These are phyloP conservation scores for Colletotrichum lini DNA, from an alignment of 2,329 filamentous ascomycete species.

Conservation along the genomic window DNA sequence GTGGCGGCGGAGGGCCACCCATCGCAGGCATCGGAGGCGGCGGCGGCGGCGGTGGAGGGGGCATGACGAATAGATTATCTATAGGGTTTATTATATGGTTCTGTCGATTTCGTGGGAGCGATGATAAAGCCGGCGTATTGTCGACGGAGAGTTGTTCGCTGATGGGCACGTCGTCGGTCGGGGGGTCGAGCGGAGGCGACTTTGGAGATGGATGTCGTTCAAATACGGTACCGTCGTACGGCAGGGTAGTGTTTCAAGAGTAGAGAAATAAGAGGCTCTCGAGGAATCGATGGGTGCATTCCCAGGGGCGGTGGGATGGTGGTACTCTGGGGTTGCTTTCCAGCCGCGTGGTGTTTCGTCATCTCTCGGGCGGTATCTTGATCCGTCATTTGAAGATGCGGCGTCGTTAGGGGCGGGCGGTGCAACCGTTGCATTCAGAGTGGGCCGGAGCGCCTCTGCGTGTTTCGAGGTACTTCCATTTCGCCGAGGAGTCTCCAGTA, in stretches of 20 bases:
- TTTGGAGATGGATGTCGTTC: conserved; percentile 27
- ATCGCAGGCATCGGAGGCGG: conserved; percentile 72
- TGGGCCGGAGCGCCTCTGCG: conserved; percentile 26
- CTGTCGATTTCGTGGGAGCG: background rate
- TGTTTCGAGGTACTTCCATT: conserved; percentile 30
- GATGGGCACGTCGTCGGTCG: conserved; percentile 37
- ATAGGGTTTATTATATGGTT: background rate
- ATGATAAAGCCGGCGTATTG: conserved; percentile 1
- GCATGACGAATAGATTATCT: conserved; percentile 49
- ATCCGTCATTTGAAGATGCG: conserved; percentile 25
- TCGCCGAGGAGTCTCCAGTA: background rate
- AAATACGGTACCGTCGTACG: conserved; percentile 16
- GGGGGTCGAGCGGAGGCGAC: conserved; percentile 10
- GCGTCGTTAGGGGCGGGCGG: conserved; percentile 34
- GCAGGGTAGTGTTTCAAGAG: conserved; percentile 28
- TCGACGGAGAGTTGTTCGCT: conserved; percentile 23
- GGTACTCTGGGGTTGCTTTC: conserved; percentile 37
- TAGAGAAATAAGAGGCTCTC: conserved; percentile 30
- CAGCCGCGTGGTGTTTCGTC: conserved; percentile 43
- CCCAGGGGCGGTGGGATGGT: conserved; percentile 32
- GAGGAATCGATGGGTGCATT: conserved; percentile 31
- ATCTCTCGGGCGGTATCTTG: conserved; percentile 34
- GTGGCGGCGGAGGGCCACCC: conserved; percentile 74
- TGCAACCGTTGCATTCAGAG: conserved; percentile 28
- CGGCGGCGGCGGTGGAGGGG: conserved; percentile 79